These are phyloP conservation scores for Xylaria digitata DNA, from an alignment of 2,329 filamentous ascomycete species.

Conservation along the genomic window DNA sequence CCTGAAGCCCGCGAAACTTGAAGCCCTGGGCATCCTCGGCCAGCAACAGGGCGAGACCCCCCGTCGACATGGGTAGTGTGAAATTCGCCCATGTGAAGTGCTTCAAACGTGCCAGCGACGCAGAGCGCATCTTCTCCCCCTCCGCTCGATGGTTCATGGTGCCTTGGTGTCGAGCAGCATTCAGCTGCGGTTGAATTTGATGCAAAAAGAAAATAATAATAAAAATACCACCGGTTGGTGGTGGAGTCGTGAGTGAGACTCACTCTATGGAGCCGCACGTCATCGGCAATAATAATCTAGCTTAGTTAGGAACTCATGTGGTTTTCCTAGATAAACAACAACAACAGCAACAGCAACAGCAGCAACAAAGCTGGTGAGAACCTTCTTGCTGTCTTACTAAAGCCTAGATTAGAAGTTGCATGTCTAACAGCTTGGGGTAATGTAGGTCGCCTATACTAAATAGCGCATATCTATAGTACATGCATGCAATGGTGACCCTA, in stretches of 20 bases:
- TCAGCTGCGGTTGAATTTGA: not conserved
- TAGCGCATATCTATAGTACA: not conserved
- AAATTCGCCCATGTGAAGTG: conserved; percentile 62
- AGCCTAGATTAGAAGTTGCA: too few relatives aligned
- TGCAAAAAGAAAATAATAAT: not conserved
- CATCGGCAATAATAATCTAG: too few relatives aligned
- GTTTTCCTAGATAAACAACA: too few relatives aligned
- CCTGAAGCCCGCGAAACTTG: conserved; percentile 60
- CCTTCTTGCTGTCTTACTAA: too few relatives aligned
- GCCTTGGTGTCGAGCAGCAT: not conserved
- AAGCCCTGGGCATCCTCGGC: conserved; percentile 54
- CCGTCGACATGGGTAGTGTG: conserved; percentile 60
- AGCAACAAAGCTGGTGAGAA: too few relatives aligned
- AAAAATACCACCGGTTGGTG: not conserved
- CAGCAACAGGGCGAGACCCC: conserved; percentile 58
- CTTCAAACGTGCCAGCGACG: conserved; percentile 44
- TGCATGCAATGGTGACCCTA: not conserved
- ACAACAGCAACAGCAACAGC: too few relatives aligned
- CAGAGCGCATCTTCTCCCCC: not conserved
- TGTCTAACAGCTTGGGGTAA: too few relatives aligned
- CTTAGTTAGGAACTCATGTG: too few relatives aligned
- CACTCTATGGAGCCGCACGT: too few relatives aligned
- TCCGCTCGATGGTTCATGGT: not conserved
- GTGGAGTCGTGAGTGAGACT: not conserved
- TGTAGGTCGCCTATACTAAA: not conserved